Conservation (phyloP, 345 rosid genomes). For the Cochlearia excelsa region DNA sequence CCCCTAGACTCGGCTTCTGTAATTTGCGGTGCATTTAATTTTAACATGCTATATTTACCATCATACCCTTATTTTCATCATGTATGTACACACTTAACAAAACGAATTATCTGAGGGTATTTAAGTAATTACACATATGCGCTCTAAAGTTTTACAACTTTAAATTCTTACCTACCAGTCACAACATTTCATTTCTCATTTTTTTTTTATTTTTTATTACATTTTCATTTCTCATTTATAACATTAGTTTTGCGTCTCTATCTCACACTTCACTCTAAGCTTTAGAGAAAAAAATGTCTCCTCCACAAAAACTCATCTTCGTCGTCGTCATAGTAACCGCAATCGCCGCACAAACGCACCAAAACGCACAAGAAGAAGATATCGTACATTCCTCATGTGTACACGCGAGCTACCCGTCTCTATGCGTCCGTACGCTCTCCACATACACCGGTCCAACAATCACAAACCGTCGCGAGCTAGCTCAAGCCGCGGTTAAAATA, state of each 20-base stretch:
- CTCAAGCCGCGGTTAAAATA: conserved; percentile 67
- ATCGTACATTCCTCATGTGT: conserved; percentile 61
- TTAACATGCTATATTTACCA: conserved; percentile 22
- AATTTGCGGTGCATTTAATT: conserved; percentile 37
- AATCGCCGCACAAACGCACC: conserved; percentile 26
- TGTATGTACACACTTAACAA: conserved; percentile 2
- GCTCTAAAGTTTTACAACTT: conserved; percentile 27
- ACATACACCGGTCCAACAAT: conserved; percentile 61
- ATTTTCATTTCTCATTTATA: conserved; percentile 14
- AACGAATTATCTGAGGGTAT: conserved; percentile 25
- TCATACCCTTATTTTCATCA: conserved; percentile 13
- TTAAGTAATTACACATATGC: neutral
- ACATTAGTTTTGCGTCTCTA: conserved; percentile 16
- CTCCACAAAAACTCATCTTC: conserved; percentile 20
- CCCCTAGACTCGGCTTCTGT: conserved; percentile 19
- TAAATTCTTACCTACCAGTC: conserved; percentile 34
- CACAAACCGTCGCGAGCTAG: conserved; percentile 59
- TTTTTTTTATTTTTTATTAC: no score
- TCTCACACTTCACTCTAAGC: neutral
- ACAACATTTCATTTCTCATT: no score
- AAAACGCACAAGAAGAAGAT: conserved; percentile 33
- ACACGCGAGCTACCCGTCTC: conserved; percentile 69
- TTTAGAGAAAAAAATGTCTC: conserved; percentile 21
- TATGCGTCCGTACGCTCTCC: conserved; percentile 71
- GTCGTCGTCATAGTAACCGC: conserved; percentile 20